A percentile compares a stretch with the other conserved stretches of the same genome.
Evolutionary conservation across 1,284 basidiomycete species (phyloP).

Genomic region (Schizopora paradoxa): DNA sequence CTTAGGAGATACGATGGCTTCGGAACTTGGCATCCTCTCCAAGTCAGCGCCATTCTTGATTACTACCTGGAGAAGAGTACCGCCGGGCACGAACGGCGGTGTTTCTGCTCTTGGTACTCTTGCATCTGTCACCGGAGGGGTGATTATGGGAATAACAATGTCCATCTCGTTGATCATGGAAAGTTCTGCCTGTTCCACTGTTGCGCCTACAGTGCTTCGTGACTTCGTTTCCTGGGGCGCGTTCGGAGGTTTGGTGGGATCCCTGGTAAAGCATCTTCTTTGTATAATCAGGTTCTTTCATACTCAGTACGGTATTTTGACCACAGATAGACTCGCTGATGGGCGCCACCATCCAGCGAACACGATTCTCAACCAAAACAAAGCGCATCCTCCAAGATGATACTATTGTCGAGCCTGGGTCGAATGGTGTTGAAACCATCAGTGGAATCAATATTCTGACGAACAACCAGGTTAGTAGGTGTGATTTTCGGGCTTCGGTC

Average conservation of each 20-base stretch:
- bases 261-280: constrained; percentile 48
- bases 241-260: constrained; percentile 67
- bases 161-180: constrained; percentile 57
- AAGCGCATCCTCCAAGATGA: constrained; percentile 68
- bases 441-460: constrained; percentile 70
- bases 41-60: constrained; percentile 63
- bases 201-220: constrained; percentile 33
- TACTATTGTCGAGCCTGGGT: constrained; percentile 27
- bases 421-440: constrained; percentile 30
- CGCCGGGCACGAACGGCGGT: constrained; percentile 90
- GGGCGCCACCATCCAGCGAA: constrained; percentile 84
- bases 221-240: constrained; percentile 55
- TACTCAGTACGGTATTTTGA: no score
- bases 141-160: constrained; percentile 61
- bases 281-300: constrained; percentile 3
- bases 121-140: constrained; percentile 72
- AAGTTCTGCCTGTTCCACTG: constrained; percentile 43
- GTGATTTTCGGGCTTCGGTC: not conserved
- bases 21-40: constrained; percentile 82
- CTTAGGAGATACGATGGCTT: constrained; percentile 76
- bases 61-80: constrained; percentile 68
- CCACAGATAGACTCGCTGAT: constrained; percentile 75
- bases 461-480: constrained; percentile 67
- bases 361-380: constrained; percentile 62
- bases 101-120: constrained; percentile 72